A percentile compares a stretch with the other conserved stretches of the same genome.
These are phyloP conservation scores for Aurantiochytrium sp. DNA, from an alignment of 108 stramenopile genomes.

Conservation along the genomic window DNA sequence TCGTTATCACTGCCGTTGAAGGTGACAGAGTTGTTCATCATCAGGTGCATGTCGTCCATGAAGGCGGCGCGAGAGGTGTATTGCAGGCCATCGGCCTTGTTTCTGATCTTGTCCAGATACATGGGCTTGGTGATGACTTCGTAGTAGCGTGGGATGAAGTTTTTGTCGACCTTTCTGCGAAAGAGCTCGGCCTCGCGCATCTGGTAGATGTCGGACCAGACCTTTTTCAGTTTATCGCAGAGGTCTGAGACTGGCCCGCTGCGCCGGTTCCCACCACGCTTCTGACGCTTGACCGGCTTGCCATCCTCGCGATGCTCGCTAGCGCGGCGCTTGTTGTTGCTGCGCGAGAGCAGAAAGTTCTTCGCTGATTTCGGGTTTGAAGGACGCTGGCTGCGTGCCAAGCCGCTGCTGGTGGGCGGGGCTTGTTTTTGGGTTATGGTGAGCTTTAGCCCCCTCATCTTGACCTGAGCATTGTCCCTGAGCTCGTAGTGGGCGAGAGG, in stretches of 20 bases:
- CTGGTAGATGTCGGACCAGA: background rate
- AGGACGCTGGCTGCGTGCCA: too few species aligned
- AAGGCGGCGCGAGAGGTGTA: background rate
- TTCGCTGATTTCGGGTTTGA: too few species aligned
- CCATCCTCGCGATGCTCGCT: background rate
- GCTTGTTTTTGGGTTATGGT: background rate
- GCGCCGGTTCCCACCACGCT: background rate
- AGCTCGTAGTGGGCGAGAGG: background rate
- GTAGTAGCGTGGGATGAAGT: background rate
- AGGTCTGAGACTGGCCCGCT: background rate
- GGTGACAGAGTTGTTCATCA: background rate
- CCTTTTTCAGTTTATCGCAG: background rate
- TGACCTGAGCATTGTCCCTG: background rate
- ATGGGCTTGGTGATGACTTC: background rate
- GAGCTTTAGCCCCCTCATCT: background rate
- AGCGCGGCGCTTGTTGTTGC: too few species aligned
- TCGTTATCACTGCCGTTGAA: background rate
- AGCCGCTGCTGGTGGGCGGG: too few species aligned
- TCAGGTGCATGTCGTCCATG: background rate
- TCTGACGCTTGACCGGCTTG: background rate
- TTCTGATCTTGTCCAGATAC: background rate
- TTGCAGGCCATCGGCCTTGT: background rate
- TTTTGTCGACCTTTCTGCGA: background rate
- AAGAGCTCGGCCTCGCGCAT: background rate
- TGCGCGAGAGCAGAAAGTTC: background rate